Percentiles rank a stretch among this genome's conserved stretches.
Evolutionary conservation across 2,329 filamentous ascomycete species (phyloP).

Genomic region (Aspergillus chevalieri): DNA sequence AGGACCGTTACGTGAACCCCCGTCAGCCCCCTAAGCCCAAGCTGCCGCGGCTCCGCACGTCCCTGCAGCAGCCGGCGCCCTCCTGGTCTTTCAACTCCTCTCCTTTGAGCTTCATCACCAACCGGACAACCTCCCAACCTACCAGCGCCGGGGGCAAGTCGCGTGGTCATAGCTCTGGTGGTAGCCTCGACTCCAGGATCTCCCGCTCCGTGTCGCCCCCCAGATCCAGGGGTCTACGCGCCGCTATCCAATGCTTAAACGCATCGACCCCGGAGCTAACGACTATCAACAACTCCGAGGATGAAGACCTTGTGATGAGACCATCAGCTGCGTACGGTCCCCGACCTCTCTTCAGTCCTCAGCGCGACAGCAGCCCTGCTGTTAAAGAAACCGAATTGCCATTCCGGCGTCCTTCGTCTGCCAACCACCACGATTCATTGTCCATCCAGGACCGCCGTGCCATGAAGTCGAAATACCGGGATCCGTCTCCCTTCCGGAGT

Average conservation of each 20-base stretch:
- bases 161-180: constrained; percentile 13
- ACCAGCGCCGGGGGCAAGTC: constrained; percentile 17
- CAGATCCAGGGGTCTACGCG: constrained; percentile 30
- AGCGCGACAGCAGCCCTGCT: neutral
- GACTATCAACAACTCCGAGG: constrained; percentile 3
- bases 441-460: constrained; percentile 36
- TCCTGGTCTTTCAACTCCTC: constrained; percentile 22
- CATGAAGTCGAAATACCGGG: constrained; percentile 23
- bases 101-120: constrained; percentile 20
- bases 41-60: constrained; percentile 41
- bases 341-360: neutral
- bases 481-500: constrained; percentile 20
- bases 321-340: neutral
- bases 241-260: constrained; percentile 32
- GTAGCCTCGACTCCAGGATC: constrained; percentile 17
- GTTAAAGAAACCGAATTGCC: neutral
- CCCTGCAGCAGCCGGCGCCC: constrained; percentile 22
- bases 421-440: constrained; percentile 9
- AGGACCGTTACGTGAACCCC: constrained; percentile 68
- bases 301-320: constrained; percentile 1
- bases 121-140: constrained; percentile 31
- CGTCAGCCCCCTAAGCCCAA: constrained; percentile 51
- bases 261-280: constrained; percentile 15
- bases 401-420: constrained; percentile 12
- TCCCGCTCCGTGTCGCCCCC: constrained; percentile 34